Percentiles rank a stretch among this genome's conserved stretches.
phyloP scores from a whole-genome alignment of 805 yeast species.

The Candida yuanshanica region DNA sequence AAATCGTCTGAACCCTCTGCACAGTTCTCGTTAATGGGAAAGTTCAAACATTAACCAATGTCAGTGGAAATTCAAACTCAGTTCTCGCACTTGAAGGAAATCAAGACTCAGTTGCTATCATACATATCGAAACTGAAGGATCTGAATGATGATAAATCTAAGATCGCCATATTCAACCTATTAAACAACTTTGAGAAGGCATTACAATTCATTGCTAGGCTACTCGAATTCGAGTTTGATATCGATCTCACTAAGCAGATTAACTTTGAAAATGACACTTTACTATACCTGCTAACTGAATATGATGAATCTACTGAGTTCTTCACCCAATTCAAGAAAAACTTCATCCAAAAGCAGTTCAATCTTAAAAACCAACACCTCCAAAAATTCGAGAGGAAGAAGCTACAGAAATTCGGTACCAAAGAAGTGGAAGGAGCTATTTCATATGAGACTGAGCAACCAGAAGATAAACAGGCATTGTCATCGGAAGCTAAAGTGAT shows the following conservation, averaged over 20 bases:
- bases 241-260: slow-evolving; percentile 6
- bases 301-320: slow-evolving; percentile 15
- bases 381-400: slow-evolving; percentile 6
- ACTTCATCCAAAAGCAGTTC: slow-evolving; percentile 15
- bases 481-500: slow-evolving; percentile 20
- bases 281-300: not conserved
- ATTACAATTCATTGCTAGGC: slow-evolving; percentile 8
- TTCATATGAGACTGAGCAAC: not conserved
- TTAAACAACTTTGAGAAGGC: slow-evolving; percentile 14
- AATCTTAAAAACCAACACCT: slow-evolving; percentile 6
- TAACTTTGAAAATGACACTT: not conserved
- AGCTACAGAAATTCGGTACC: slow-evolving; percentile 5
- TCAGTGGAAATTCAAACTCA: not conserved
- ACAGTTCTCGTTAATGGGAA: not conserved
- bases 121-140: slow-evolving; percentile 7
- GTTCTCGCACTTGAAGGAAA: not conserved
- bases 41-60: not conserved
- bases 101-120: slow-evolving; percentile 3
- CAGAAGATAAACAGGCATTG: slow-evolving; percentile 1
- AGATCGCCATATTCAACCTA: slow-evolving; percentile 11
- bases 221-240: slow-evolving; percentile 17
- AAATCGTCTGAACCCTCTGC: too few species aligned
- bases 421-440: not conserved
- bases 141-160: slow-evolving; percentile 11
- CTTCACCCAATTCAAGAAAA: slow-evolving; percentile 10